These are phyloP conservation scores for Trichoderma asperellum DNA, from an alignment of 2,329 filamentous ascomycete genomes.

Conservation along the genomic window DNA sequence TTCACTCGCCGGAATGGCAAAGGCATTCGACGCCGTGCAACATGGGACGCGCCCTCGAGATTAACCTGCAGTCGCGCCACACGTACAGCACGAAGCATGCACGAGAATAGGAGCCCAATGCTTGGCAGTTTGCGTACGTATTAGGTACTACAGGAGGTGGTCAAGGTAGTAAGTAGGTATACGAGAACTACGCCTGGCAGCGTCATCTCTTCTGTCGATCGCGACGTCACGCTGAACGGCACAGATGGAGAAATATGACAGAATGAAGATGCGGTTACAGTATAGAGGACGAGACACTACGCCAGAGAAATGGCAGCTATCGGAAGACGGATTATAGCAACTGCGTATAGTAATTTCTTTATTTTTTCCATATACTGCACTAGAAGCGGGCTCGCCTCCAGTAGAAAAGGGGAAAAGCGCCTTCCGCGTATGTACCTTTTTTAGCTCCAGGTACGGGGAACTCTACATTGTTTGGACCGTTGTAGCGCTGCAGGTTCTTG, in stretches of 20 bases:
- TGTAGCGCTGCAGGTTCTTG: background rate
- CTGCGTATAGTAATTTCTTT: too few relatives aligned
- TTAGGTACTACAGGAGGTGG: too few relatives aligned
- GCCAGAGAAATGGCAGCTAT: background rate
- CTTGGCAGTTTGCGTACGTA: background rate
- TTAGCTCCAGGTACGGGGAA: conserved; percentile 1
- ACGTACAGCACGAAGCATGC: background rate
- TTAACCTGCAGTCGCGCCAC: background rate
- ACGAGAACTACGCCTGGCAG: background rate
- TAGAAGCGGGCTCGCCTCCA: background rate
- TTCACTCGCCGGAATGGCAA: background rate
- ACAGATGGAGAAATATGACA: background rate
- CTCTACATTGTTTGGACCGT: background rate
- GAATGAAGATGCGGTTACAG: background rate
- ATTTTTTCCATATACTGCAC: too few relatives aligned
- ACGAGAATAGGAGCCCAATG: background rate
- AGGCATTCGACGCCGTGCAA: background rate
- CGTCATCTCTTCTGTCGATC: conserved; percentile 6
- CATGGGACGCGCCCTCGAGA: background rate
- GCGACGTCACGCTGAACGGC: background rate
- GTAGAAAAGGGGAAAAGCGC: background rate
- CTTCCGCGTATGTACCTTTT: background rate
- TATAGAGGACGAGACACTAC: background rate
- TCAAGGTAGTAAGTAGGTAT: background rate
- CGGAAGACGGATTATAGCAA: conserved; percentile 15